Conservation (phyloP, 73 alveolate genomes). For the Paramecium sonneborni region DNA sequence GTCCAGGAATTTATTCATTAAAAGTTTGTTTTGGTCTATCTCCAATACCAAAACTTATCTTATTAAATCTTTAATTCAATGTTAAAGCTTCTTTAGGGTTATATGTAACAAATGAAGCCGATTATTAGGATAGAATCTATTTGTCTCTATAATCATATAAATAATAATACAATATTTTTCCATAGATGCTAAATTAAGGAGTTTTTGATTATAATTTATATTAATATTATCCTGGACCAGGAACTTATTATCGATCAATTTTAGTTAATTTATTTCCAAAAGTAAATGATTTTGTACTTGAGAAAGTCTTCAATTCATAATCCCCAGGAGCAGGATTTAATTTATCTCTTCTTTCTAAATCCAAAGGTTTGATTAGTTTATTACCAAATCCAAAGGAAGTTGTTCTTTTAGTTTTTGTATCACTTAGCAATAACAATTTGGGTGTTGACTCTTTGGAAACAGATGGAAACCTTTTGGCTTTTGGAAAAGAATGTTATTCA, state of each 20-base stretch:
- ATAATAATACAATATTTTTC: not conserved
- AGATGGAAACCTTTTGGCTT: slow-evolving; percentile 2
- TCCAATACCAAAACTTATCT: slow-evolving; percentile 33
- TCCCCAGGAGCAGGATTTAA: slow-evolving; percentile 49
- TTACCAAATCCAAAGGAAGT: slow-evolving; percentile 49
- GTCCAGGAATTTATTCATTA: slow-evolving; percentile 15
- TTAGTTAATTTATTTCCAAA: not conserved
- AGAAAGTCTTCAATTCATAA: not conserved
- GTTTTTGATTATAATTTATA: not conserved
- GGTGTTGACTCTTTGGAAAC: not conserved
- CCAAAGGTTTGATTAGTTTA: not conserved
- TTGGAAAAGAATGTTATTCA: slow-evolving; percentile 4
- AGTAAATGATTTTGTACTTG: not conserved
- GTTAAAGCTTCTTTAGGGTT: slow-evolving; percentile 4
- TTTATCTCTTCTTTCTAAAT: slow-evolving; percentile 1
- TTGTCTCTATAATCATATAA: not conserved
- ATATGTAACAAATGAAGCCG: slow-evolving; percentile 16
- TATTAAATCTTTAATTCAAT: slow-evolving; percentile 13
- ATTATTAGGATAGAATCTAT: not conserved
- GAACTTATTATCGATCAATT: not conserved
- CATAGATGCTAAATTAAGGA: slow-evolving; percentile 34
- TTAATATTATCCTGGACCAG: slow-evolving; percentile 41
- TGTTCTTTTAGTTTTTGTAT: slow-evolving; percentile 7
- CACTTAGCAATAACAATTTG: not conserved
- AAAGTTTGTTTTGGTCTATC: not conserved